Conservation (phyloP, 495 filamentous ascomycete genomes). For the Lasiosphaeria ovina region DNA sequence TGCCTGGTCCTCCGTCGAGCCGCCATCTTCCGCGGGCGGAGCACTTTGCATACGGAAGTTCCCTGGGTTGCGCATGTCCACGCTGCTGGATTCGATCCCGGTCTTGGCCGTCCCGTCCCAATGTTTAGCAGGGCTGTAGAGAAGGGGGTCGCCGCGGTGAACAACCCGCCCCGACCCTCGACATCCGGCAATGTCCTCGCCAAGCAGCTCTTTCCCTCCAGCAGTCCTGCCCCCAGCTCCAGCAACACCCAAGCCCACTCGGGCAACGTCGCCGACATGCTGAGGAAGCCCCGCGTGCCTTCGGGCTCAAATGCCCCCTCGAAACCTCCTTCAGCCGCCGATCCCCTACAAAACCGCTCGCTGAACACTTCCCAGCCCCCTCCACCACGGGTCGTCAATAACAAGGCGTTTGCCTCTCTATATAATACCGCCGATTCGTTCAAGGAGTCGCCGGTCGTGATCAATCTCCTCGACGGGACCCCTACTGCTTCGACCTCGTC, state of each 20-base stretch:
- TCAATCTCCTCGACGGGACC: slow-evolving; percentile 20
- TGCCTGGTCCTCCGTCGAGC: slow-evolving; percentile 27
- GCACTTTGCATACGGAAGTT: background rate
- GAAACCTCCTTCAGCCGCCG: slow-evolving; percentile 5
- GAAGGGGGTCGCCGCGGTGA: slow-evolving; percentile 15
- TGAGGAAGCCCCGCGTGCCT: slow-evolving; percentile 17
- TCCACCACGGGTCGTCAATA: slow-evolving; percentile 6
- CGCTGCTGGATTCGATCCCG: slow-evolving; percentile 7
- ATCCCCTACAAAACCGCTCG: slow-evolving; percentile 19
- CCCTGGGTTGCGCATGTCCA: slow-evolving; percentile 14
- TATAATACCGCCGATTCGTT: slow-evolving; percentile 44
- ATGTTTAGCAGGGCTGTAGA: slow-evolving; percentile 27
- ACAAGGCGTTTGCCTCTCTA: slow-evolving; percentile 37
- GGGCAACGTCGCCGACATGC: slow-evolving; percentile 31
- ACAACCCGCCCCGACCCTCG: slow-evolving; percentile 10
- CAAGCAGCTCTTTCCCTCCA: slow-evolving; percentile 50
- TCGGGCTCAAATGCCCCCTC: slow-evolving; percentile 1
- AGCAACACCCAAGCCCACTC: slow-evolving; percentile 18
- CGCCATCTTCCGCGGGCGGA: slow-evolving; percentile 17
- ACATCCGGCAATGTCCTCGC: slow-evolving; percentile 30
- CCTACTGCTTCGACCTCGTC: slow-evolving; percentile 1
- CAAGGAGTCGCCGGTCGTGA: slow-evolving; percentile 32
- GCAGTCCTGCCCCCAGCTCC: slow-evolving; percentile 34
- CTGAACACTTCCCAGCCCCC: slow-evolving; percentile 8
- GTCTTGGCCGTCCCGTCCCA: slow-evolving; percentile 3